Base-by-base conservation (phyloP, 441 rosid genomes). In the Erodium moschatum region DNA sequence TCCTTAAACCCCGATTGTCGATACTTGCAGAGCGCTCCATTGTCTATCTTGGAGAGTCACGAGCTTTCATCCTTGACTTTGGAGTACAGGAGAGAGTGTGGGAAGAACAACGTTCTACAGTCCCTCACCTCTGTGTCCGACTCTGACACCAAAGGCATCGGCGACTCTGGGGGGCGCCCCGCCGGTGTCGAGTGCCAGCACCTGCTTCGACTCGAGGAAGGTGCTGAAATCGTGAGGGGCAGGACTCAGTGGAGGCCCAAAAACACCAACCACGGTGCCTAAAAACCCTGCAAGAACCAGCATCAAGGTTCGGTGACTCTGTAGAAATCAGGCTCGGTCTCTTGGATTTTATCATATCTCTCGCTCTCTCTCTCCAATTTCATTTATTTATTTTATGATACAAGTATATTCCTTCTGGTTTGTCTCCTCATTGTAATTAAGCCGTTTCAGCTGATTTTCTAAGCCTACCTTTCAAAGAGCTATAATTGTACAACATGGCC, bases 21-120 rank as follows among this genome's bases (percentile, higher is more conserved):
- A 20, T 71, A 69, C 62, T 67, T 78, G 75, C 91, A 89, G 95
- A 87, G 99, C 81, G 92, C 97, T 79, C 99, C 99, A 0, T 82
- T 74, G 71, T 77, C 84, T 63, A 81, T 95, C 65, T 80, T 90
- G 81, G 99, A 95, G 94, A 83, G 75, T 50, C 87, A 85, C 66
- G 86, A 89, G 82, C 97, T 95, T 48, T 80, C 84, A 10, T 72
- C 90, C 78, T 74, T 95, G 78, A 87, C 96, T n/a, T 74, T 95
- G 70, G 99, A 95, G 83, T 95, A 95, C 50, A 78, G 97, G 73
- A 88, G 96, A 84, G 99, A 95, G 76, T 95, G 99, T 13, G 97
- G 96, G n/a, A 88, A 74, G 81, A 97, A 91, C 87, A 86, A 89
- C 18, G 87, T 90, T 70, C 91, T 95, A 74, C 92, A 89, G 87